These are phyloP conservation scores for Rhinocladiella mackenziei DNA, from an alignment of 2,329 filamentous ascomycete species.

Conservation along the genomic window DNA sequence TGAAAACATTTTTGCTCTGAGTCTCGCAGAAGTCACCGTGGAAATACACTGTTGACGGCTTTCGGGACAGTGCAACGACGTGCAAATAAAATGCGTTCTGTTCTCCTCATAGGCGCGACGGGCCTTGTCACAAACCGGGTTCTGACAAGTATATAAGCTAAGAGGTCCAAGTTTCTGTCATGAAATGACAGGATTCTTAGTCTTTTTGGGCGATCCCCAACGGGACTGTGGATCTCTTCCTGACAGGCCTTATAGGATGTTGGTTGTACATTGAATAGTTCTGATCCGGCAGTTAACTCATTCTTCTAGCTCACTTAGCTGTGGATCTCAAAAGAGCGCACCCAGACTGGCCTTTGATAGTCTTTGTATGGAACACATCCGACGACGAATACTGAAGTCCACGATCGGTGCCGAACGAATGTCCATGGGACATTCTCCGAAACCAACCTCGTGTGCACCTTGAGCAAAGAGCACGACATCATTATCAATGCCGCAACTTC, in stretches of 20 bases:
- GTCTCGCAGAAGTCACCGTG: too few relatives aligned
- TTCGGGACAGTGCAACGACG: too few relatives aligned
- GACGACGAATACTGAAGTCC: conserved; percentile 14
- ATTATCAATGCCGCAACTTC: conserved; percentile 20
- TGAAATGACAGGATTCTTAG: too few relatives aligned
- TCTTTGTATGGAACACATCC: conserved; percentile 9
- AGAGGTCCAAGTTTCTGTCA: too few relatives aligned
- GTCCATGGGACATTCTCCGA: conserved; percentile 18
- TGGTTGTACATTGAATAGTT: neutral
- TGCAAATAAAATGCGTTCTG: conserved; percentile 12
- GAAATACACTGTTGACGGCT: too few relatives aligned
- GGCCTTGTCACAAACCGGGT: too few relatives aligned
- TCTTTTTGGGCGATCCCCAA: too few relatives aligned
- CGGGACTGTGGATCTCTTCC: too few relatives aligned
- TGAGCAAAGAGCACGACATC: conserved; percentile 21
- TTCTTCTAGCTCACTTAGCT: conserved; percentile 8
- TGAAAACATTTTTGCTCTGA: too few relatives aligned
- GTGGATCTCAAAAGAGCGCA: conserved; percentile 9
- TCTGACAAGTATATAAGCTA: too few relatives aligned
- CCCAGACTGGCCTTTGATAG: conserved; percentile 16
- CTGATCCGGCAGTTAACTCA: neutral
- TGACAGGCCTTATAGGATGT: conserved; percentile 19
- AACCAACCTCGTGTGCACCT: conserved; percentile 11
- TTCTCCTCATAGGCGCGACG: conserved; percentile 16
- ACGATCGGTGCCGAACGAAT: conserved; percentile 12